Evolutionary conservation across 2,329 filamentous ascomycete genomes (phyloP).

Genomic region (Aureobasidium uvarum): DNA sequence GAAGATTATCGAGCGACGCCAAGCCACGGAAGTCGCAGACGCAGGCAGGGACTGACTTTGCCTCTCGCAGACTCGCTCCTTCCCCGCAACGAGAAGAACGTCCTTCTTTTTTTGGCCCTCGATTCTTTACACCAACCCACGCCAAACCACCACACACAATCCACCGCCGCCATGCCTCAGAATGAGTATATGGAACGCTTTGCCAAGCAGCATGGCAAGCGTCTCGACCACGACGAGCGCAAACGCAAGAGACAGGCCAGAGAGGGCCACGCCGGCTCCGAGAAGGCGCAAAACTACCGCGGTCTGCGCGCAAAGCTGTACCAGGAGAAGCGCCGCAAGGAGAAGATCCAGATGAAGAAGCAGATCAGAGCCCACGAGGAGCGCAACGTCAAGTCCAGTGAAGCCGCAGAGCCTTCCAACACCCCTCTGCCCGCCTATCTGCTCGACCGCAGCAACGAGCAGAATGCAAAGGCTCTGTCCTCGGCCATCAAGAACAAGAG

Average conservation of each 20-base stretch:
- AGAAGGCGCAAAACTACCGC: constrained; percentile 89
- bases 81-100: constrained; percentile 11
- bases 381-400: constrained; percentile 85
- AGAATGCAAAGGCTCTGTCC: constrained; percentile 70
- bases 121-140: constrained; percentile 15
- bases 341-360: constrained; percentile 99
- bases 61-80: constrained; percentile 8
- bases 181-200: constrained; percentile 77
- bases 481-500: constrained; percentile 95
- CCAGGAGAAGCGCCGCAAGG: constrained; percentile 88
- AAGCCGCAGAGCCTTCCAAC: constrained; percentile 72
- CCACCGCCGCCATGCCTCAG: constrained; percentile 61
- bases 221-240: constrained; percentile 84
- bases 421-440: constrained; percentile 90
- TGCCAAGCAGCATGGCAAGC: constrained; percentile 57
- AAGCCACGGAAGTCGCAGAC: neutral
- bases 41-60: constrained; percentile 7
- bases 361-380: constrained; percentile 92
- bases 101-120: constrained; percentile 3
- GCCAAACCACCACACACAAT: constrained; percentile 4
- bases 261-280: constrained; percentile 81
- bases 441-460: constrained; percentile 73
- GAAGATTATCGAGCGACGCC: constrained; percentile 9
- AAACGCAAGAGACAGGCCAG: constrained; percentile 81
- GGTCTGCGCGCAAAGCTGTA: constrained; percentile 90